Base-by-base conservation (phyloP, 2,329 filamentous ascomycete species). In the Orbilia quercus region DNA sequence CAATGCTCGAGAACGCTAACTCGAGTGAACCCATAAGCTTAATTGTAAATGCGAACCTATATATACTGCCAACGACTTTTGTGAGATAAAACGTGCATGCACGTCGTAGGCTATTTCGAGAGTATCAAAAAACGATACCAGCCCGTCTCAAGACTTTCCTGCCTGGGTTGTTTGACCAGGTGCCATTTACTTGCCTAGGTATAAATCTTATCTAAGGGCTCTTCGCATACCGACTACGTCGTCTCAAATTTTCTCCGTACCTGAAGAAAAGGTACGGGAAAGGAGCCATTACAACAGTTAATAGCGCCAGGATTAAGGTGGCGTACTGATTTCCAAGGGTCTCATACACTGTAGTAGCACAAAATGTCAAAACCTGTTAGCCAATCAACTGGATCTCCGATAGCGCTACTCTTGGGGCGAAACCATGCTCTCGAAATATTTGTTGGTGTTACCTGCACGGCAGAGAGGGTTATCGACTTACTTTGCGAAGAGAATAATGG, bases 321-420 rank as follows among this genome's bases (percentile, higher is more conserved):
- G 87, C 88, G 90, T 90, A 92, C 74, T 89, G 86, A 69, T 89
- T 86, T 14, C 90, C 90, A 22, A 93, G 83, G 23, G 82, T 84
- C 7, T 85, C 79, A 78, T 92, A 94, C 88, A 93, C 69, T 73
- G 60, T 73, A n/a, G n/a, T n/a, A 20, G 55, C 36, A 73, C 69
- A 66, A 57, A 42, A 67, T 34, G 44, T 67, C 53, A 67, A 67
- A 50, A 44, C 18, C 23, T 25, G 47, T 65, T 36, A 62, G 69
- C 54, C 40, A 31, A 31, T 31, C 28, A 54, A 54, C 14, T n/a
- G n/a, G n/a, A n/a, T n/a, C n/a, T n/a, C n/a, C n/a, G n/a, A n/a
- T n/a, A n/a, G n/a, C n/a, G n/a, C n/a, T n/a, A n/a, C n/a, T n/a
- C n/a, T n/a, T n/a, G n/a, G n/a, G n/a, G n/a, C n/a, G n/a, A n/a